phyloP scores from a whole-genome alignment of 2,329 filamentous ascomycete species.

The Alternaria sp. region DNA sequence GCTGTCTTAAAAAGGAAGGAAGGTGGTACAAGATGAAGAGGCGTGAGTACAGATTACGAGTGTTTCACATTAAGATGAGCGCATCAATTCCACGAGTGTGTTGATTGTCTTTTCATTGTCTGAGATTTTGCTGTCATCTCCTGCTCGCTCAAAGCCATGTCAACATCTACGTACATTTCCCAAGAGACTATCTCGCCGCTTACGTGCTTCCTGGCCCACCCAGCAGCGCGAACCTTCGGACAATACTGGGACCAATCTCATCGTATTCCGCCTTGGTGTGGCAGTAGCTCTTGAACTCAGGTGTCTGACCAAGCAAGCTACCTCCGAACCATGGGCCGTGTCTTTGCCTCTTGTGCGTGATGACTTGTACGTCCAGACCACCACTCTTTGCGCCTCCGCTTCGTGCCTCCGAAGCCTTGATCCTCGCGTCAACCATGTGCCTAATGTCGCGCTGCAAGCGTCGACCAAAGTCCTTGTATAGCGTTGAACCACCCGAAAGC shows the following conservation, averaged over 20 bases:
- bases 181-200: conserved; percentile 1
- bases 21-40: background rate
- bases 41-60: background rate
- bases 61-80: background rate
- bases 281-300: conserved; percentile 98
- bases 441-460: conserved; percentile 97
- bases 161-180: conserved; percentile 12
- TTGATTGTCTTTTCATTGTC: conserved; percentile 24
- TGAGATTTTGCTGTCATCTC: conserved; percentile 27
- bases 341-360: conserved; percentile 95
- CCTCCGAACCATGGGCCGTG: conserved; percentile 99
- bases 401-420: conserved; percentile 87
- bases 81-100: background rate
- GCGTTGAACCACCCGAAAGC: conserved; percentile 91
- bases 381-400: conserved; percentile 93
- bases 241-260: conserved; percentile 94
- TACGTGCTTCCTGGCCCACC: conserved; percentile 87
- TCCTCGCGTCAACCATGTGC: conserved; percentile 91
- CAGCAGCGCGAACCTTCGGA: conserved; percentile 89
- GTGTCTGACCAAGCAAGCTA: conserved; percentile 93
- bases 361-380: conserved; percentile 94
- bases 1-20: conserved; percentile 63
- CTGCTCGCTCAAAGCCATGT: conserved; percentile 25
- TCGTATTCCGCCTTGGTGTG: conserved; percentile 81
- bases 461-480: conserved; percentile 98